A percentile compares a stretch with the other conserved stretches of the same genome.
phyloP scores from a whole-genome alignment of 2,329 filamentous ascomycete species.

The Tolypocladium endophyticum region DNA sequence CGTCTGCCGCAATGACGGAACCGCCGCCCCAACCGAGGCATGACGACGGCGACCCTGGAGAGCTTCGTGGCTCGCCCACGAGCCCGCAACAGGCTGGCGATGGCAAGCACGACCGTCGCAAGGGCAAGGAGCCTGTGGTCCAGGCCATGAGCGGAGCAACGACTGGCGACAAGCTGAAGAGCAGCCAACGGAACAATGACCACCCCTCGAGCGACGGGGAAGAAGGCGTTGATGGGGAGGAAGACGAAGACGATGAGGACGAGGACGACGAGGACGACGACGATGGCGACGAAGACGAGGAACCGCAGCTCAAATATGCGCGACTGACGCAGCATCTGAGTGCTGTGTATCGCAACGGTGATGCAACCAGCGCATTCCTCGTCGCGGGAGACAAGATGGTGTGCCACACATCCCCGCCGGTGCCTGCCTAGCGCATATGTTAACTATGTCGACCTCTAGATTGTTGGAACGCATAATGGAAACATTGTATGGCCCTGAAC shows the following conservation, averaged over 20 bases:
- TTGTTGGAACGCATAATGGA: slow-evolving; percentile 90
- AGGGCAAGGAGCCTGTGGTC: not conserved
- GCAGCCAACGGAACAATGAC: slow-evolving; percentile 9
- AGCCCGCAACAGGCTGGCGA: not conserved
- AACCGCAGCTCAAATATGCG: slow-evolving; percentile 88
- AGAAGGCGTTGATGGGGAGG: slow-evolving; percentile 26
- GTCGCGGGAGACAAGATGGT: slow-evolving; percentile 97
- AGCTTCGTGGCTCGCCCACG: not conserved
- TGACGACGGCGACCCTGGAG: slow-evolving; percentile 11
- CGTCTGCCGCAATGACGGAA: slow-evolving; percentile 28
- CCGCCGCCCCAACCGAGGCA: slow-evolving; percentile 20
- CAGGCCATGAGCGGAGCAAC: not conserved
- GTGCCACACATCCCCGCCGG: slow-evolving; percentile 15
- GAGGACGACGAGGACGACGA: slow-evolving; percentile 56
- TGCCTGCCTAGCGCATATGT: slow-evolving; percentile 6
- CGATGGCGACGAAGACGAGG: slow-evolving; percentile 80
- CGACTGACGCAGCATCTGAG: slow-evolving; percentile 72
- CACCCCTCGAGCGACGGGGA: slow-evolving; percentile 14
- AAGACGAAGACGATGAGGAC: slow-evolving; percentile 32
- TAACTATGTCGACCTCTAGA: slow-evolving; percentile 40
- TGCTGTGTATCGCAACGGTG: slow-evolving; percentile 82
- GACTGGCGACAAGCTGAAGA: slow-evolving; percentile 6
- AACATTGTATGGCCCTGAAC: slow-evolving; percentile 63
- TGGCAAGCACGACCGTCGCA: not conserved
- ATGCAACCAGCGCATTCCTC: slow-evolving; percentile 84